Conservation (phyloP, 257 asterid species). For the Lavandula angustifolia region DNA sequence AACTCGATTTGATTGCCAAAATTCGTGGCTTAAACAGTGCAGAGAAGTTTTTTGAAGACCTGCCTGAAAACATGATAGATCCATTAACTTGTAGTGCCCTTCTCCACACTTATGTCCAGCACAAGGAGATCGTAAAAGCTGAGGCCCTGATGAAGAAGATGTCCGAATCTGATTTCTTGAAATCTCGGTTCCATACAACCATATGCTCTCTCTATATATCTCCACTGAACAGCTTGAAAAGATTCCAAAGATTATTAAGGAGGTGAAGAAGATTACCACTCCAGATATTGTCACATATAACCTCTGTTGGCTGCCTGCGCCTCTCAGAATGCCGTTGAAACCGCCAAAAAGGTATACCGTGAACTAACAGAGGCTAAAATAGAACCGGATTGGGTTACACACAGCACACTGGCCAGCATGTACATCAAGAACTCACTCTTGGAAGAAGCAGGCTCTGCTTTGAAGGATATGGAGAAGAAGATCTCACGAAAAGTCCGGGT, state of each 20-base stretch:
- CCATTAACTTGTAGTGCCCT: conserved; percentile 77
- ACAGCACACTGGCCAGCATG: conserved; percentile 82
- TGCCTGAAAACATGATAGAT: conserved; percentile 74
- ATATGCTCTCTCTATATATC: conserved; percentile 73
- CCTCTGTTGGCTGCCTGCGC: conserved; percentile 72
- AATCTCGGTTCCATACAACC: conserved; percentile 78
- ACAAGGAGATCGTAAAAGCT: conserved; percentile 59
- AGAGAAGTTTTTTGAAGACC: conserved; percentile 80
- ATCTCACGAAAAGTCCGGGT: conserved; percentile 57
- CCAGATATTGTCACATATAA: conserved; percentile 89
- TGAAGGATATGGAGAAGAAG: conserved; percentile 85
- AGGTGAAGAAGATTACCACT: conserved; percentile 63
- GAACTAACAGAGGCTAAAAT: conserved; percentile 61
- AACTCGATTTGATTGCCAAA: conserved; percentile 85
- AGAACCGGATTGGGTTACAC: conserved; percentile 92
- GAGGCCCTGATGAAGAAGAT: conserved; percentile 81
- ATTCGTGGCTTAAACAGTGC: conserved; percentile 83
- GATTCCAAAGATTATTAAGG: conserved; percentile 54
- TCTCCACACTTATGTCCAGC: conserved; percentile 81
- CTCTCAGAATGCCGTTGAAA: conserved; percentile 58
- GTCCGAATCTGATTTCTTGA: conserved; percentile 76
- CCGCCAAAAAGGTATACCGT: conserved; percentile 63
- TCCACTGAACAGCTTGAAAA: conserved; percentile 67
- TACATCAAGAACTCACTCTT: conserved; percentile 66
- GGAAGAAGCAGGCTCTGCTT: conserved; percentile 65